Base-by-base conservation (phyloP, 768 basidiomycete species). In the Naematelia aurantialba region DNA sequence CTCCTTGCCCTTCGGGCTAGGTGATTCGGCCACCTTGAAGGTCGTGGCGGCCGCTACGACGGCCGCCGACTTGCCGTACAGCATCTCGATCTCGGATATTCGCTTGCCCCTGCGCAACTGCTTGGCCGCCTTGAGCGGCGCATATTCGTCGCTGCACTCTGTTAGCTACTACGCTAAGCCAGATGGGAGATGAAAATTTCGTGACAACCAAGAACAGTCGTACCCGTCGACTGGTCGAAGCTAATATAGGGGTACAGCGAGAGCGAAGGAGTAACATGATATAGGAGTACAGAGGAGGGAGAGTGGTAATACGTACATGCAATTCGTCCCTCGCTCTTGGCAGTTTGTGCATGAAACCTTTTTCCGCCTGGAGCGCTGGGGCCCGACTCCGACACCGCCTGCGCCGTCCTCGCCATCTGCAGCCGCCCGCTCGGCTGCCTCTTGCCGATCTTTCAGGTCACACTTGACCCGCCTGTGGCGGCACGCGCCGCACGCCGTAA, bases 401-500 rank as follows among this genome's bases (percentile, higher is more conserved):
- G 62, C 42, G 2, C 64, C 65, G 5, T 56, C 46, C 29, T 64
- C 54, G 14, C 61, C 64, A 29, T 53, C 54, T 12, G 52, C 52
- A 11, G 77, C 77, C 46, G 78, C 75, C 19, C 80, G 80, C 8
- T 81, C 73, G n/a, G 80, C 74, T 47, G 82, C 78, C 42, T 84
- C 78, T 53, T 84, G 82, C 45, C 87, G 80, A 77, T 93, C 89
- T 75, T 94, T 93, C 56, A 94, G 83, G 80, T 94, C 91, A 73
- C 91, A 96, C 55, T 89, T 89, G 21, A 96, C 92, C 87, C 92
- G 84, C 74, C 92, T 79, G 85, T 89, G 89, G 60, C 90, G 85
- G 77, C 92, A 96, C 27, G 90, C 89, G 58, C 90, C 90, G 74
- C 92, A 94, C 5, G 91, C 91, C n/a, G 88, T 89, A 78, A 89